Conservation (phyloP, 176 grass and related monocot genomes). For the Metroxylon sagu region DNA sequence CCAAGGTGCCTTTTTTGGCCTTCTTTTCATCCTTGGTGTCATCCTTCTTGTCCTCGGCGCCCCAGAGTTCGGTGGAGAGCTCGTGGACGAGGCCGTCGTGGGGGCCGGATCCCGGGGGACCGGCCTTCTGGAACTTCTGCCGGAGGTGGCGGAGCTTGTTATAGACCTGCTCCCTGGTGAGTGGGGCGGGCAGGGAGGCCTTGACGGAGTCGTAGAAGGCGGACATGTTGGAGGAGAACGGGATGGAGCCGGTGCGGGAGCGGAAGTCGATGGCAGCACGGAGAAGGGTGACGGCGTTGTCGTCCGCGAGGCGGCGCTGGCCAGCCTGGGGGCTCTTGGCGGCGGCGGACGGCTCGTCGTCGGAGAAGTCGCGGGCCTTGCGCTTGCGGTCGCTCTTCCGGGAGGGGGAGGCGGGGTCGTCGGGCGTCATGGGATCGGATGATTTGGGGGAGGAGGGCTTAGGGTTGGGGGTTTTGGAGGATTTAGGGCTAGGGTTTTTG, state of each 20-base stretch:
- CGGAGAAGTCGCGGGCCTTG: neutral
- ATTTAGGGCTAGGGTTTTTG: no score
- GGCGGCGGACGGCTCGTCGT: neutral
- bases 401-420: neutral
- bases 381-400: constrained; percentile 1
- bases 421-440: neutral
- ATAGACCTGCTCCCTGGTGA: constrained; percentile 4
- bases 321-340: neutral
- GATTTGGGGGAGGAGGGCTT: neutral
- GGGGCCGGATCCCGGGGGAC: neutral
- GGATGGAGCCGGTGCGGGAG: neutral
- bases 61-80: constrained; percentile 9
- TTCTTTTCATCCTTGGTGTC: neutral
- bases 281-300: constrained; percentile 5
- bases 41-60: neutral
- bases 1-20: neutral
- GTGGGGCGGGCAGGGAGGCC: neutral
- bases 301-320: neutral
- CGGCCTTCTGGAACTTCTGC: neutral
- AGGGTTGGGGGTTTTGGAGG: no score
- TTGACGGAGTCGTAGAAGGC: constrained; percentile 3
- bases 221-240: neutral
- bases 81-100: neutral
- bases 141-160: constrained; percentile 15
- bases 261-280: constrained; percentile 11